A percentile compares a stretch with the other conserved stretches of the same genome.
Conservation (phyloP, 176 grass and related monocot genomes). For the Saccharum officinarum region DNA sequence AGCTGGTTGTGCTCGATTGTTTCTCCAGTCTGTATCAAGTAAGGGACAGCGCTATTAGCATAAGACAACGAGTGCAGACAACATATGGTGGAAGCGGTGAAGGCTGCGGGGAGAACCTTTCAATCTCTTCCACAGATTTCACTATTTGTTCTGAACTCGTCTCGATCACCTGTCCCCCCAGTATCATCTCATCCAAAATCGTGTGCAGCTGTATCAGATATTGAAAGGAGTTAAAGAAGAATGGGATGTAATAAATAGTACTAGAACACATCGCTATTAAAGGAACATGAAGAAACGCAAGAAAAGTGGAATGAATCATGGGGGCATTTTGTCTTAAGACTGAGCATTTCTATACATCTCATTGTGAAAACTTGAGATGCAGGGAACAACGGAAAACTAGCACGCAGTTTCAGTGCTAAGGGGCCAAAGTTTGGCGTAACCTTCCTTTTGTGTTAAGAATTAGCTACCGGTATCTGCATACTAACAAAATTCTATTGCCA, state of each 20-base stretch:
- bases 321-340: not conserved
- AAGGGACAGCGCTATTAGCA: not conserved
- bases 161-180: slow-evolving; percentile 87
- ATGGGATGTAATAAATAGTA: too few species aligned
- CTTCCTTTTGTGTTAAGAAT: not conserved
- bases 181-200: slow-evolving; percentile 94
- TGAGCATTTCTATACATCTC: not conserved
- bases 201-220: slow-evolving; percentile 73
- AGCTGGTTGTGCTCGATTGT: slow-evolving; percentile 71
- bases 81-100: not conserved
- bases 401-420: not conserved
- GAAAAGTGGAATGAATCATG: not conserved
- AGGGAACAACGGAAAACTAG: not conserved
- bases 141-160: slow-evolving; percentile 80
- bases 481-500: not conserved
- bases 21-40: slow-evolving; percentile 65
- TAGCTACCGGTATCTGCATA: not conserved
- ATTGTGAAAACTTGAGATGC: not conserved
- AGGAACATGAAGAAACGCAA: not conserved
- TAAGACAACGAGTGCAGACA: not conserved
- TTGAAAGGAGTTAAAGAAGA: not conserved
- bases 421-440: not conserved
- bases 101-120: slow-evolving; percentile 39
- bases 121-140: slow-evolving; percentile 74
- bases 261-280: not conserved